Evolutionary conservation across 805 yeast genomes (phyloP).

Genomic region (Naumovozyma castellii): DNA sequence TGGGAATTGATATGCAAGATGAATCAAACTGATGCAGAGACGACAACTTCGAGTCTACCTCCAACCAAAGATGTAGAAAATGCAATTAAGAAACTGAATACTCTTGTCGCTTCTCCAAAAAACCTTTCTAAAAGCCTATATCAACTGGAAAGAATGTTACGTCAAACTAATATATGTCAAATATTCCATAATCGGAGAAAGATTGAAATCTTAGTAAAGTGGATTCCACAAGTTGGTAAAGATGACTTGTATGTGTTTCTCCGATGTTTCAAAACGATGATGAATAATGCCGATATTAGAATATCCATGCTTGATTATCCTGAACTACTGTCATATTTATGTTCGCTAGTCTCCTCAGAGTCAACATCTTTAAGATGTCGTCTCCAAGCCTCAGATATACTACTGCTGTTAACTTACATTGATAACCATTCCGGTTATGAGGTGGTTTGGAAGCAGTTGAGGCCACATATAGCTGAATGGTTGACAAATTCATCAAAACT

Average conservation of each 20-base stretch:
- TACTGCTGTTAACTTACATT: slow-evolving; percentile 21
- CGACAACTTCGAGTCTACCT: background rate
- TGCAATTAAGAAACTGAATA: slow-evolving; percentile 1
- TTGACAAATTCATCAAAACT: slow-evolving; percentile 5
- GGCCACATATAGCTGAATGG: slow-evolving; percentile 7
- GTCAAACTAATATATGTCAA: slow-evolving; percentile 14
- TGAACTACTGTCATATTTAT: slow-evolving; percentile 12
- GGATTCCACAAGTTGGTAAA: background rate
- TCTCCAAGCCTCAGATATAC: slow-evolving; percentile 17
- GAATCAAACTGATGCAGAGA: slow-evolving; percentile 6
- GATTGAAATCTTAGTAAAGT: background rate
- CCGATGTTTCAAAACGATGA: slow-evolving; percentile 21
- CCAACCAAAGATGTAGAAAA: background rate
- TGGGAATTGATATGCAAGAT: slow-evolving; percentile 26
- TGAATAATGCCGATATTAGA: slow-evolving; percentile 16
- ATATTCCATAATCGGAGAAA: background rate
- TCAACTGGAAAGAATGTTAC: slow-evolving; percentile 21
- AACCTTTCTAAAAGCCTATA: slow-evolving; percentile 13
- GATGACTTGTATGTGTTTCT: slow-evolving; percentile 19
- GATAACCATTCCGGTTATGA: slow-evolving; percentile 21
- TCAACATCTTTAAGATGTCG: slow-evolving; percentile 11
- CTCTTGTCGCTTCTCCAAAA: slow-evolving; percentile 2
- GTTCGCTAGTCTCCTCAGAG: slow-evolving; percentile 8
- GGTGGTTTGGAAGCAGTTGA: slow-evolving; percentile 9
- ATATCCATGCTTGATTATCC: slow-evolving; percentile 7